These are phyloP conservation scores for Colletotrichum orbiculare DNA, from an alignment of 2,329 filamentous ascomycete genomes.

Conservation along the genomic window DNA sequence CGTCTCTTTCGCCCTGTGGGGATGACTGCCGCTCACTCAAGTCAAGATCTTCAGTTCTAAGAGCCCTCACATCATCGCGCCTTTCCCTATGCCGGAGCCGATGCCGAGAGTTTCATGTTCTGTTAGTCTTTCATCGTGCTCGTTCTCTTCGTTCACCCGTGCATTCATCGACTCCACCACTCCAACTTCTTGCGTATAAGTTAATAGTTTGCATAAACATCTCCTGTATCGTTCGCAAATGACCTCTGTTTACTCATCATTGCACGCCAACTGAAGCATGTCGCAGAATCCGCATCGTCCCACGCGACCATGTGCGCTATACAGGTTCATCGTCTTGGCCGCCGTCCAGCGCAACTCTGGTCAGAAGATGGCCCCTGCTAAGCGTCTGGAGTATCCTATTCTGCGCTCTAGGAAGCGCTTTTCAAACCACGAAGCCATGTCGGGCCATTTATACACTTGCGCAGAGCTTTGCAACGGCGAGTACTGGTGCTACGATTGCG, in stretches of 20 bases:
- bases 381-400: slow-evolving; percentile 63
- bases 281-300: slow-evolving; percentile 56
- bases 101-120: slow-evolving; percentile 45
- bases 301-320: slow-evolving; percentile 60
- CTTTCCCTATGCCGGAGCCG: slow-evolving; percentile 45
- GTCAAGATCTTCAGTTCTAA: slow-evolving; percentile 46
- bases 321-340: slow-evolving; percentile 67
- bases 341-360: slow-evolving; percentile 66
- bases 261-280: neutral
- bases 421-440: slow-evolving; percentile 63
- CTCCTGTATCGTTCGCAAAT: neutral
- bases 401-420: slow-evolving; percentile 62
- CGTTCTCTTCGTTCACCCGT: slow-evolving; percentile 38
- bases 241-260: neutral
- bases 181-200: slow-evolving; percentile 49
- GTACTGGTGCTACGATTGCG: slow-evolving; percentile 68
- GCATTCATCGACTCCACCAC: slow-evolving; percentile 39
- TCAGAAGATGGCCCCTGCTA: slow-evolving; percentile 56
- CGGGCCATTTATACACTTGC: slow-evolving; percentile 63
- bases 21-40: slow-evolving; percentile 40
- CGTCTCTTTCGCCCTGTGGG: slow-evolving; percentile 42
- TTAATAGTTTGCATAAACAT: slow-evolving; percentile 10
- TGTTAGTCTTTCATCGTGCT: slow-evolving; percentile 37
- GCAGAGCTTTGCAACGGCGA: slow-evolving; percentile 60
- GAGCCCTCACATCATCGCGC: slow-evolving; percentile 46